Conservation (phyloP, 495 filamentous ascomycete genomes). For the Aspergillus avenaceus region DNA sequence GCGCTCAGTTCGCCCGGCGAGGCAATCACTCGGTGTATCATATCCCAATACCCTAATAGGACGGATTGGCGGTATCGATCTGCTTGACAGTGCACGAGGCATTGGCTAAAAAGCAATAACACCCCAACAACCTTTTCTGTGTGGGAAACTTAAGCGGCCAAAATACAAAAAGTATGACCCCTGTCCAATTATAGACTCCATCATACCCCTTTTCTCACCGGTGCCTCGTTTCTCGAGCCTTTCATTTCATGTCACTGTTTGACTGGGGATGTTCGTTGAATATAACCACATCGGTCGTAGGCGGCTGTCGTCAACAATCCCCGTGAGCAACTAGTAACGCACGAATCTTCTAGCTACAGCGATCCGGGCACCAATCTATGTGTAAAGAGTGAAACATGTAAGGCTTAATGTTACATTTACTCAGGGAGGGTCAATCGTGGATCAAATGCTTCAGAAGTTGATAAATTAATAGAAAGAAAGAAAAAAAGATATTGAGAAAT, state of each 20-base stretch:
- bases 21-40: slow-evolving; percentile 1
- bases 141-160: not conserved
- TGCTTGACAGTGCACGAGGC: not conserved
- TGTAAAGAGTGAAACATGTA: not conserved
- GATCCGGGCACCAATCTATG: no score
- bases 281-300: not conserved
- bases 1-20: slow-evolving; percentile 8
- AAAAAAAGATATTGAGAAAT: not conserved
- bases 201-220: not conserved
- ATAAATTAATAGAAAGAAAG: no score
- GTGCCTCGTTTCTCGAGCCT: not conserved
- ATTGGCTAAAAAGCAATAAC: not conserved
- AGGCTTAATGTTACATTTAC: no score
- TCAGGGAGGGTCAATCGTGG: no score
- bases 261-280: not conserved
- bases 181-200: not conserved
- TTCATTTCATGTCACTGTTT: not conserved
- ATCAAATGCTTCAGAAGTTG: no score
- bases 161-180: not conserved
- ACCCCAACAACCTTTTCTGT: not conserved
- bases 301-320: not conserved
- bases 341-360: not conserved
- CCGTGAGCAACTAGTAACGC: not conserved
- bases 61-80: not conserved
- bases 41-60: not conserved